These are phyloP conservation scores for Hyaloscypha variabilis DNA, from an alignment of 495 filamentous ascomycete genomes.

Conservation along the genomic window DNA sequence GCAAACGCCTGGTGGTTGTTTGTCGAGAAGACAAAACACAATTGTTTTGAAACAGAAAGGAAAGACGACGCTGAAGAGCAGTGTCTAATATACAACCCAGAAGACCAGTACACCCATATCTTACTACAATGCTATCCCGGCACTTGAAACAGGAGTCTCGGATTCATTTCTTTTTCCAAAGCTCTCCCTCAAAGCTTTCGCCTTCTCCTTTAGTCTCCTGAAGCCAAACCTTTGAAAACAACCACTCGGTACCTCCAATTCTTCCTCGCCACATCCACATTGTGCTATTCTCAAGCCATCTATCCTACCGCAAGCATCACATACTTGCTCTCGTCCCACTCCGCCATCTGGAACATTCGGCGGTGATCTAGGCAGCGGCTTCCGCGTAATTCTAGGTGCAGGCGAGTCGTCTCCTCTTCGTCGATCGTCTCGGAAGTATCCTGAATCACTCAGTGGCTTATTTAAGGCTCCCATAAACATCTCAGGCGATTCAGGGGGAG, in stretches of 20 bases:
- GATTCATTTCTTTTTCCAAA: background rate
- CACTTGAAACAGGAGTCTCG: background rate
- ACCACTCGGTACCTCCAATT: background rate
- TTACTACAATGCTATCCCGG: background rate
- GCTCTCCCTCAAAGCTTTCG: background rate
- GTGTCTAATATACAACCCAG: background rate
- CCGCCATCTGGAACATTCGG: background rate
- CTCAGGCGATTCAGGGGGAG: background rate
- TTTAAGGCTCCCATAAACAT: background rate
- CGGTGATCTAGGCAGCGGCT: background rate
- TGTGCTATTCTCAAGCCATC: background rate
- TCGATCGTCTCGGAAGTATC: background rate
- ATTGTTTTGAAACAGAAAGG: background rate
- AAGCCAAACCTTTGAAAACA: constrained; percentile 4
- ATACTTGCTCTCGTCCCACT: background rate
- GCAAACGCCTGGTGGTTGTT: too few species aligned
- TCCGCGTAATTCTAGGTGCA: background rate
- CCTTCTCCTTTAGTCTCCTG: background rate
- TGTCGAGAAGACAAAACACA: too few species aligned
- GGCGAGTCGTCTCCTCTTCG: background rate
- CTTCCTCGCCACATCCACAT: background rate
- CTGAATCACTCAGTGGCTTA: background rate
- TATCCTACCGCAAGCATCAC: background rate
- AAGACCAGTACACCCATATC: background rate
- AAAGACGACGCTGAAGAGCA: background rate